These are phyloP conservation scores for Imleria badia DNA, from an alignment of 768 basidiomycete genomes.

Conservation along the genomic window DNA sequence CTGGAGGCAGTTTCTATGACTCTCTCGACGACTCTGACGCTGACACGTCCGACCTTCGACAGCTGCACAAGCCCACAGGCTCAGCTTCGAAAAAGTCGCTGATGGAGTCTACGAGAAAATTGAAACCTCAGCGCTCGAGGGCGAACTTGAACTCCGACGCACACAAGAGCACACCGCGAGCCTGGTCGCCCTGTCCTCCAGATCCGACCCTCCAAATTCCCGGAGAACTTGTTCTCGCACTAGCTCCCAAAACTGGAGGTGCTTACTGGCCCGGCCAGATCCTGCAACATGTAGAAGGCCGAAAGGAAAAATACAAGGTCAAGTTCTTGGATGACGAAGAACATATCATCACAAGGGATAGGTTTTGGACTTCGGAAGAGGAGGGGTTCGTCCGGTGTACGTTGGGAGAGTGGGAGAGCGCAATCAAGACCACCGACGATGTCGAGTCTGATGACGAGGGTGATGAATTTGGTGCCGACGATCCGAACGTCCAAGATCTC, in stretches of 20 bases:
- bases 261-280: constrained; percentile 71
- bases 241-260: constrained; percentile 28
- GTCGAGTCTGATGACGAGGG: constrained; percentile 30
- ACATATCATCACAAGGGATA: constrained; percentile 42
- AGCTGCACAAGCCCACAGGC: background rate
- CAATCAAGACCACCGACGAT: constrained; percentile 29
- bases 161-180: constrained; percentile 2
- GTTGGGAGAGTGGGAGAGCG: constrained; percentile 58
- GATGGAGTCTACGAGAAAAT: constrained; percentile 12
- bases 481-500: constrained; percentile 26
- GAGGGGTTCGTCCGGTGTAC: constrained; percentile 62
- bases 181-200: constrained; percentile 42
- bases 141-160: constrained; percentile 16
- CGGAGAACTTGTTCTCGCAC: constrained; percentile 65
- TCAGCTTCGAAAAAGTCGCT: constrained; percentile 4
- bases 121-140: constrained; percentile 17
- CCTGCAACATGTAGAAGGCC: constrained; percentile 42
- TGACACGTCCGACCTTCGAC: constrained; percentile 13
- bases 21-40: constrained; percentile 29
- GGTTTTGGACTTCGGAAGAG: constrained; percentile 59
- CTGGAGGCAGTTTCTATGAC: constrained; percentile 21
- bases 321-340: constrained; percentile 56
- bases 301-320: constrained; percentile 51
- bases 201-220: constrained; percentile 58
- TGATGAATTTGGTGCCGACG: constrained; percentile 31